phyloP scores from a whole-genome alignment of 2,329 filamentous ascomycete genomes.

The Metarhizium rileyi region DNA sequence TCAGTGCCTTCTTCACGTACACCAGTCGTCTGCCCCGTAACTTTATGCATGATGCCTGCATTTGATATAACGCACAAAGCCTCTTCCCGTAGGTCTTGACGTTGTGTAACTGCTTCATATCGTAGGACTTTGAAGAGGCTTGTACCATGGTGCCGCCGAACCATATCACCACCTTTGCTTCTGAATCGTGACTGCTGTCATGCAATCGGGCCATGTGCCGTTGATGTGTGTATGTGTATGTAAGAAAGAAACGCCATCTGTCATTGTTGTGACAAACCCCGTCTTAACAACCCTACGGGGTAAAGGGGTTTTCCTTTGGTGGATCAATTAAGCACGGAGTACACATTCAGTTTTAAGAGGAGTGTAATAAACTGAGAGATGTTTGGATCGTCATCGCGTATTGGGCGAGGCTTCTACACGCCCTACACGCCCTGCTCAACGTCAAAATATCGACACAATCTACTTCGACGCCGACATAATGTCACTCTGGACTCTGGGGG shows the following conservation, averaged over 20 bases:
- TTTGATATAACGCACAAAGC: background rate
- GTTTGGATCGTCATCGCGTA: no score
- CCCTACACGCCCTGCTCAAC: no score
- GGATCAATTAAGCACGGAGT: no score
- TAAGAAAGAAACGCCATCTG: background rate
- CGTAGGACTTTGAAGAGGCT: background rate
- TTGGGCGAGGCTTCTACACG: no score
- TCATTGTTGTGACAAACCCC: no score
- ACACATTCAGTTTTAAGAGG: no score
- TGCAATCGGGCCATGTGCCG: background rate
- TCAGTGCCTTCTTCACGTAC: background rate
- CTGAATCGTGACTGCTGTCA: background rate
- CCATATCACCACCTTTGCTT: background rate
- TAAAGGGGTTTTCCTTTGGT: no score
- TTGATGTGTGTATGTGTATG: background rate
- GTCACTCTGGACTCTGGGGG: no score
- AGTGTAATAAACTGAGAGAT: no score
- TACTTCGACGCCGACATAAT: no score
- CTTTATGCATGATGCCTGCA: background rate
- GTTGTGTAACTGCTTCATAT: background rate
- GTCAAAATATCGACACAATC: no score
- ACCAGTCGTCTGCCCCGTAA: background rate
- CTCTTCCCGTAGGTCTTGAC: background rate
- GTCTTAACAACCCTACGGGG: no score
- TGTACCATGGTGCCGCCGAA: background rate